Conservation (phyloP, 345 rosid species). For the Bruguiera sexangula region DNA sequence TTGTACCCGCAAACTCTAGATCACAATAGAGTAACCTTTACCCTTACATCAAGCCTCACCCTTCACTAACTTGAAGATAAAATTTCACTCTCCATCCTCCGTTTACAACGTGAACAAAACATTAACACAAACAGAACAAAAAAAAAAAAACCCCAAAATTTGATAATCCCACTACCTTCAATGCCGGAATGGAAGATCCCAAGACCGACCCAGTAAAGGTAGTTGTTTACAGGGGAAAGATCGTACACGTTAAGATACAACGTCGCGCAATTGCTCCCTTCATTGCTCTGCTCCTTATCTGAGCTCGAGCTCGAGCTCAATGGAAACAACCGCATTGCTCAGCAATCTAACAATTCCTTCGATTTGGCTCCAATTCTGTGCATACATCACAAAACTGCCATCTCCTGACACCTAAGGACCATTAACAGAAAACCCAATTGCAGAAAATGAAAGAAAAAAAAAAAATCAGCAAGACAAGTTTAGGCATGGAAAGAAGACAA, state of each 20-base stretch:
- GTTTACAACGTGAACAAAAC: background rate
- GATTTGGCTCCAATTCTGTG: conserved; percentile 19
- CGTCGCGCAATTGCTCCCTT: conserved; percentile 31
- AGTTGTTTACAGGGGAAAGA: conserved; percentile 89
- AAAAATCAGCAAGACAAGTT: background rate
- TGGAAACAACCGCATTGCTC: conserved; percentile 73
- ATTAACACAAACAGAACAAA: background rate
- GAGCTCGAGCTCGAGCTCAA: conserved; percentile 37
- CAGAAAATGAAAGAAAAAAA: background rate
- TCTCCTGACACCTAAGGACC: conserved; percentile 6
- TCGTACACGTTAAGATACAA: conserved; percentile 90
- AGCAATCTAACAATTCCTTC: conserved; percentile 15
- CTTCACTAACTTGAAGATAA: too few relatives aligned
- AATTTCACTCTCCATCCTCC: too few relatives aligned
- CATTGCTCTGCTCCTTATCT: conserved; percentile 41
- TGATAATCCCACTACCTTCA: conserved; percentile 48
- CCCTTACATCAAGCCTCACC: too few relatives aligned
- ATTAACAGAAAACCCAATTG: conserved; percentile 8
- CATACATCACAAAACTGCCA: conserved; percentile 27
- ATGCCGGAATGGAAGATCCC: conserved; percentile 96
- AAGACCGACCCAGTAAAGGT: conserved; percentile 85
- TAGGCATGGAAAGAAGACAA: background rate
- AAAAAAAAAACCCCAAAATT: conserved; percentile 2
- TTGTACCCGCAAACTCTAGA: too few relatives aligned
- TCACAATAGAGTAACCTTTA: too few relatives aligned